Evolutionary conservation across 2,329 filamentous ascomycete species (phyloP).

Genomic region (Celoporthe dispersa): DNA sequence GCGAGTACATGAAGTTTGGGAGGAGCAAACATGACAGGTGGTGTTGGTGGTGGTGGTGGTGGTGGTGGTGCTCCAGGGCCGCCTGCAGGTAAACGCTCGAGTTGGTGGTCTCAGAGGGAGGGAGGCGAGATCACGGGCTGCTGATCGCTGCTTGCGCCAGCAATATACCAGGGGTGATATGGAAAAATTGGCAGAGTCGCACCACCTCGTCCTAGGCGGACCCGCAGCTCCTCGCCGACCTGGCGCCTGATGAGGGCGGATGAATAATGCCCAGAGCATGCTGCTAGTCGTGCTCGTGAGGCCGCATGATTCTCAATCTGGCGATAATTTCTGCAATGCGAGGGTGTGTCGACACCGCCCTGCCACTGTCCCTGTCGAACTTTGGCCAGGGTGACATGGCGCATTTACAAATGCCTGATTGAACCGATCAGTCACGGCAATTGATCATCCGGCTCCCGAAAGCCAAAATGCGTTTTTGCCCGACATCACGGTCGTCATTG

Average conservation of each 20-base stretch:
- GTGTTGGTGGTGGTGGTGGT: neutral
- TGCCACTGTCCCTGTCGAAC: neutral
- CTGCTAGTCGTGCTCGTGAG: neutral
- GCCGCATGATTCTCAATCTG: neutral
- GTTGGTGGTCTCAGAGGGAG: neutral
- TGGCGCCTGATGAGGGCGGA: neutral
- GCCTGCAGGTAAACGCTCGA: neutral
- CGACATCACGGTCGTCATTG: neutral
- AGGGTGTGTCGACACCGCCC: conserved; percentile 6
- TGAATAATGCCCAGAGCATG: neutral
- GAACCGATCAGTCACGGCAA: conserved; percentile 28
- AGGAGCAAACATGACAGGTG: conserved; percentile 9
- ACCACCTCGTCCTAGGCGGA: conserved; percentile 5
- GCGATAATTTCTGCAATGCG: conserved; percentile 5
- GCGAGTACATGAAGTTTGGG: conserved; percentile 1
- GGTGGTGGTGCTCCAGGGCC: neutral
- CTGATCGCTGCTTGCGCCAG: conserved; percentile 5
- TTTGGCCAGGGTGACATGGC: neutral
- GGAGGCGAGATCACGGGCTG: neutral
- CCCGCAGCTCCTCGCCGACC: neutral
- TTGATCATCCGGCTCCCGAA: conserved; percentile 27
- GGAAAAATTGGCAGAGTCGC: neutral
- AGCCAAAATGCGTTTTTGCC: conserved; percentile 7
- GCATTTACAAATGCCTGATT: conserved; percentile 14
- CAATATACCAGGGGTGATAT: conserved; percentile 3